Base-by-base conservation (phyloP, 2,329 filamentous ascomycete species). In the Nothopassalora personata region DNA sequence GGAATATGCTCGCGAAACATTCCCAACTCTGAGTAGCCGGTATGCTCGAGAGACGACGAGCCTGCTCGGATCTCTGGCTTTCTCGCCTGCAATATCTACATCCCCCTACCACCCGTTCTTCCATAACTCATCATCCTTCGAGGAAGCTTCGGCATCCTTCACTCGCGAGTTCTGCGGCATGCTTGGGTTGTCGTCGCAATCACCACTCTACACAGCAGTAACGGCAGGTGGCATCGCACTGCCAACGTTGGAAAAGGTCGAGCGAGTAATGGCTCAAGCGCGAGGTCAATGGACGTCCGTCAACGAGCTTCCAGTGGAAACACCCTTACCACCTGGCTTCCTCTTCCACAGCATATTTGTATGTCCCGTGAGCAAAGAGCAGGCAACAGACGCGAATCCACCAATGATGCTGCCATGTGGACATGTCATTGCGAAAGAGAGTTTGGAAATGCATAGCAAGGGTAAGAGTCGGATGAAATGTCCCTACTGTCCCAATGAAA, bases 381-480 rank as follows among this genome's bases (percentile, higher is more conserved):
- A 99, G 74, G 91, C 89, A 0, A 99, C 93, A 0, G 91, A 96
- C 69, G 77, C 82, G 27, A 99, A 99, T 73, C 94, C 94, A 10
- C 91, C 94, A 1, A 95, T 97, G 89, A 94, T 97, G 84, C 86
- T 99, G 71, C 89, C 90, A 0, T 99, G 94, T 71, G 93, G 94
- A 5, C 94, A 99, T 76, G 93, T 97, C 54, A 87, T 99, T 60
- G 92, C 91, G 18, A 83, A 86, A 64, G 92, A 97, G 70, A 91
- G 88, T 34, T 77, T 99, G 53, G 84, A 88, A 60, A 86, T 86
- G 70, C 80, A 97, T 46, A 86, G 86, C 56, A 96, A 95, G 75
- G 87, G 88, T 0, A 83, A 72, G 62, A 69, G 63, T 46, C 80
- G 88, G 60, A 95, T 95, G 80, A 99, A 99, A 74, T 99, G 94